Base-by-base conservation (phyloP, 495 filamentous ascomycete genomes). In the Bathelium albidoporum region DNA sequence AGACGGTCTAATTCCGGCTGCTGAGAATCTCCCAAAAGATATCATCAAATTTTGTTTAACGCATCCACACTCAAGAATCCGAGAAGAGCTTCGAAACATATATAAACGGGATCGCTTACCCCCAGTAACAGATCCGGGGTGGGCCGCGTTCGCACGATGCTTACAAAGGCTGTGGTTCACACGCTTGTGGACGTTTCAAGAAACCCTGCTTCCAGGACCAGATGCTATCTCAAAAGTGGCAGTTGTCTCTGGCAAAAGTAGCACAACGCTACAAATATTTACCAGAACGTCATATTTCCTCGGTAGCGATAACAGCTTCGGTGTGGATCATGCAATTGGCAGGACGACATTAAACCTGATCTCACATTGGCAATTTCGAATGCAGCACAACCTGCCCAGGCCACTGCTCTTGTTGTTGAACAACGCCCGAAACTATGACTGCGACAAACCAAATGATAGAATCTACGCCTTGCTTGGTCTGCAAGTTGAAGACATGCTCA, bases 291-390 rank as follows among this genome's bases (percentile, higher is more conserved):
- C 43, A 49, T 49, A 49, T 18, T 49, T 49, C 20, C 43, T 49
- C 18, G 43, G 43, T 18, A 49, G 43, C 18, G 43, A 49, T 20
- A 49, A n/a, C 43, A 49, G 43, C n/a, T 49, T 49, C 43, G 43
- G 43, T 49, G 43, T 49, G 9, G 43, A 49, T 49, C 43, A 49
- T 49, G 9, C 43, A 49, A 20, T 49, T n/a, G 18, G 43, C 43
- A 49, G 43, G 43, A 18, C 43, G 4, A 18, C 43, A 49, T 49
- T 49, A 18, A 49, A 9, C 43, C 43, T 49, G 43, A 49, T 49
- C 43, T 49, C 43, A 49, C 43, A 20, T 49, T 49, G 43, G 43
- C 43, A 49, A 18, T n/a, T 49, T 49, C 43, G n/a, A 49, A 49
- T 49, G 43, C 43, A 49, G 43, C 43, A n/a, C 11, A 49, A 49